Conservation (phyloP, 495 filamentous ascomycete genomes). For the Bacidia rubella region DNA sequence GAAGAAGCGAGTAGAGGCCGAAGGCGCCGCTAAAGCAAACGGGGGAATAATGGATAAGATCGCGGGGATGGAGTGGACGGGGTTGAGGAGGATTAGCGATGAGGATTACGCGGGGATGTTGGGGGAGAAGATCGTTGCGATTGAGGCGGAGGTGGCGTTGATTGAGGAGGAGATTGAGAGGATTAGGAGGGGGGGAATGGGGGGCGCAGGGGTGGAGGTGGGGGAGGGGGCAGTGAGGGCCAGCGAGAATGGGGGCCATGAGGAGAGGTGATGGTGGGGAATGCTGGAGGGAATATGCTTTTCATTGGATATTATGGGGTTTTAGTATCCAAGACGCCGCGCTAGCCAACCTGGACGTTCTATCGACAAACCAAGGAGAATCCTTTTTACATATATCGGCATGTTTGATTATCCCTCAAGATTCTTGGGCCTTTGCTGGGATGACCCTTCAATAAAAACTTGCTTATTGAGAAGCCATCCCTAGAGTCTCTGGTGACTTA, state of each 20-base stretch:
- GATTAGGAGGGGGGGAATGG: conserved; percentile 18
- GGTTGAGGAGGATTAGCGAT: conserved; percentile 60
- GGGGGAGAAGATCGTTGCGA: conserved; percentile 57
- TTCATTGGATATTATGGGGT: not conserved
- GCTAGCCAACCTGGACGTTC: not conserved
- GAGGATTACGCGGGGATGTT: conserved; percentile 67
- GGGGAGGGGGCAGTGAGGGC: not conserved
- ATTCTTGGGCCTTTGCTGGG: too few relatives aligned
- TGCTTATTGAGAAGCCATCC: too few relatives aligned
- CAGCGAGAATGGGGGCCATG: too few relatives aligned
- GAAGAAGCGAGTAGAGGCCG: not conserved
- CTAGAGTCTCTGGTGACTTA: too few relatives aligned
- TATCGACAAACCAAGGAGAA: too few relatives aligned
- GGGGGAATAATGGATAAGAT: conserved; percentile 26
- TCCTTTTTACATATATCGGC: too few relatives aligned
- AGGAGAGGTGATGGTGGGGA: too few relatives aligned
- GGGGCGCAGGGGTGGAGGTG: not conserved
- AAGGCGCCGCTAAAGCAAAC: not conserved
- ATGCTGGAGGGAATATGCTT: not conserved
- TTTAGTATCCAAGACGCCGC: not conserved
- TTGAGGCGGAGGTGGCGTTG: conserved; percentile 77
- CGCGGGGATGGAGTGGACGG: conserved; percentile 65
- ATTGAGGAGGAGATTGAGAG: conserved; percentile 70
- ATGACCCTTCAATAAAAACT: too few relatives aligned
- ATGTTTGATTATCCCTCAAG: too few relatives aligned